Evolutionary conservation across 371 early-diverging fungal genomes (phyloP).

Genomic region (Haplosporangium sp.): DNA sequence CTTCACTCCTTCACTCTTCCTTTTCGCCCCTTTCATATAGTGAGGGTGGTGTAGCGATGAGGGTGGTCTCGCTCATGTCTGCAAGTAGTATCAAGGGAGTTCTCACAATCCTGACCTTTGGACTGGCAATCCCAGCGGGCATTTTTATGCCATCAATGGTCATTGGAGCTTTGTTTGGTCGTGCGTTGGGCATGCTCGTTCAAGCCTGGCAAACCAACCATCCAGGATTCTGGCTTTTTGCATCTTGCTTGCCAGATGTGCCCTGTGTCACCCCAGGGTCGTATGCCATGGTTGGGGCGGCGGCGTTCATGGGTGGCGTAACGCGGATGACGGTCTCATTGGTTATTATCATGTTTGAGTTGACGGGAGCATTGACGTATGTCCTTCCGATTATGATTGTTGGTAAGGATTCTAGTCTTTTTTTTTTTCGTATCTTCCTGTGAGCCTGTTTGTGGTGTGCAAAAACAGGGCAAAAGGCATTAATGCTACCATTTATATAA

Average conservation of each 20-base stretch:
- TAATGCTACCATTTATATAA: not conserved
- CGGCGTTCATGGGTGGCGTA: slow-evolving; percentile 90
- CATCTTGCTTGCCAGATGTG: slow-evolving; percentile 66
- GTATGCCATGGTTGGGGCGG: slow-evolving; percentile 96
- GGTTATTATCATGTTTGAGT: slow-evolving; percentile 94
- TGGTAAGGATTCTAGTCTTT: slow-evolving; percentile 51
- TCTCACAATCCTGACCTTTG: slow-evolving; percentile 84
- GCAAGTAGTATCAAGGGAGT: slow-evolving; percentile 75
- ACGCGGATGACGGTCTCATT: slow-evolving; percentile 95
- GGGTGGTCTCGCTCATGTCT: slow-evolving; percentile 63
- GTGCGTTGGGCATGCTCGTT: slow-evolving; percentile 80
- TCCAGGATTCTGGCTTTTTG: slow-evolving; percentile 70
- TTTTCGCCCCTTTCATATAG: slow-evolving; percentile 29
- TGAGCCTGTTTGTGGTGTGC: too few species aligned
- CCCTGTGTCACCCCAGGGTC: slow-evolving; percentile 92
- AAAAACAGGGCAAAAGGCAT: too few species aligned
- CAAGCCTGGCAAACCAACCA: slow-evolving; percentile 68
- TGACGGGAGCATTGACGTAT: slow-evolving; percentile 90
- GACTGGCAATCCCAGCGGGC: slow-evolving; percentile 82
- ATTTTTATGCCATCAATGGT: slow-evolving; percentile 85
- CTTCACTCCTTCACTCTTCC: not conserved
- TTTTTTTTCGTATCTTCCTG: not conserved
- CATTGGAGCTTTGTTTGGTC: slow-evolving; percentile 82
- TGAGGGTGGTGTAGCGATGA: slow-evolving; percentile 31
- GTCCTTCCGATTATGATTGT: slow-evolving; percentile 90